These are phyloP conservation scores for Boletus coccyginus DNA, from an alignment of 768 basidiomycete species.

Conservation along the genomic window DNA sequence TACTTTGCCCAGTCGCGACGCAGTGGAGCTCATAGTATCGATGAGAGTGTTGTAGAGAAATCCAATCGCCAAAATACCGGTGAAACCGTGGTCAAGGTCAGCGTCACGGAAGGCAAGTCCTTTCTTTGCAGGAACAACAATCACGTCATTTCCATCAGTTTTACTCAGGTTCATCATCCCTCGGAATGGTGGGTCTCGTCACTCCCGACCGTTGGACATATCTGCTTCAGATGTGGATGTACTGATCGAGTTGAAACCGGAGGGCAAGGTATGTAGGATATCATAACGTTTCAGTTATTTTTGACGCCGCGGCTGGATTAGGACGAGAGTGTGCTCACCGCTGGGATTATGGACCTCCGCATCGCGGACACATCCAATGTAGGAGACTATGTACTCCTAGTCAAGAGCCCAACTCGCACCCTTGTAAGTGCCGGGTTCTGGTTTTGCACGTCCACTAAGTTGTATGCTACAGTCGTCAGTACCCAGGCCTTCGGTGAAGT, in stretches of 20 bases:
- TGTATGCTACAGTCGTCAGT: constrained; percentile 37
- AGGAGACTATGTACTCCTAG: constrained; percentile 42
- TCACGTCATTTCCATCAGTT: constrained; percentile 20
- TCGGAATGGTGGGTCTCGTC: constrained; percentile 32
- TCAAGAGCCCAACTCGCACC: constrained; percentile 53
- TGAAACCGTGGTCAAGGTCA: constrained; percentile 51
- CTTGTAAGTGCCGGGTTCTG: constrained; percentile 44
- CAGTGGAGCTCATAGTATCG: constrained; percentile 39
- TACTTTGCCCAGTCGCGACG: constrained; percentile 55
- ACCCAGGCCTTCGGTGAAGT: constrained; percentile 52
- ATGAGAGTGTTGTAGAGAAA: constrained; percentile 36
- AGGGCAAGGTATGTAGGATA: constrained; percentile 56
- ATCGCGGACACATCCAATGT: constrained; percentile 46
- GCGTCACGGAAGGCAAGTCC: constrained; percentile 41
- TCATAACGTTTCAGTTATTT: neutral
- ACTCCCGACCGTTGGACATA: constrained; percentile 51
- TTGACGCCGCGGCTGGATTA: constrained; percentile 27
- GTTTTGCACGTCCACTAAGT: constrained; percentile 1
- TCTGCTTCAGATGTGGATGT: constrained; percentile 60
- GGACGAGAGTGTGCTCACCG: constrained; percentile 68
- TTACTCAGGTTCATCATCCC: constrained; percentile 50
- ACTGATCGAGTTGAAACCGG: constrained; percentile 63
- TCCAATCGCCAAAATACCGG: constrained; percentile 23
- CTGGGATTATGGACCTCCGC: constrained; percentile 60
- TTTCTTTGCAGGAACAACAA: neutral